phyloP scores from a whole-genome alignment of 805 yeast genomes.

The Metschnikowia hibisci region DNA sequence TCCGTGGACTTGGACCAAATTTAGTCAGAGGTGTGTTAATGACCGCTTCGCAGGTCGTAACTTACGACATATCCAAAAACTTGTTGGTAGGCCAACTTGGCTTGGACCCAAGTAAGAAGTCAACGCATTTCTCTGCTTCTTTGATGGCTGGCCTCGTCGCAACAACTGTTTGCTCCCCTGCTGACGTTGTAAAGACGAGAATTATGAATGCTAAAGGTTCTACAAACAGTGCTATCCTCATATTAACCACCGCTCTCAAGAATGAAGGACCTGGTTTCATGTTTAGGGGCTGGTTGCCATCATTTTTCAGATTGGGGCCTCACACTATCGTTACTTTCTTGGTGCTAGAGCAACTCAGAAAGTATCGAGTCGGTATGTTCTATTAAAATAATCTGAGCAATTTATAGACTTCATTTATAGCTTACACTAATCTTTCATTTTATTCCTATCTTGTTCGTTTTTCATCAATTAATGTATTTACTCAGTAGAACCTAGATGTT shows the following conservation, averaged over 20 bases:
- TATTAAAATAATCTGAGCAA: constrained; percentile 15
- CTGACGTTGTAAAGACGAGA: constrained; percentile 84
- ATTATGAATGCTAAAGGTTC: constrained; percentile 66
- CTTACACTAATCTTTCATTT: background rate
- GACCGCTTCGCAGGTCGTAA: constrained; percentile 90
- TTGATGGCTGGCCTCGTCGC: constrained; percentile 83
- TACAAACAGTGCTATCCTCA: constrained; percentile 44
- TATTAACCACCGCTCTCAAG: constrained; percentile 53
- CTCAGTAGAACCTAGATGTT: background rate
- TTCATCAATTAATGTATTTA: background rate
- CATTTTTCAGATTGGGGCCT: constrained; percentile 83
- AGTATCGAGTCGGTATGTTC: constrained; percentile 47
- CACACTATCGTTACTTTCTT: constrained; percentile 67
- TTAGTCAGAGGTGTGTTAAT: constrained; percentile 75
- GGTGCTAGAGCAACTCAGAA: constrained; percentile 64
- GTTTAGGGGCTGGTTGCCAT: constrained; percentile 90
- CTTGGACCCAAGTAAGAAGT: constrained; percentile 55
- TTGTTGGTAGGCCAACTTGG: constrained; percentile 47
- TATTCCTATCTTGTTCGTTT: background rate
- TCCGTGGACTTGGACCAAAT: constrained; percentile 76
- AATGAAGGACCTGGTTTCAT: constrained; percentile 73
- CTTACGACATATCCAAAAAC: constrained; percentile 72
- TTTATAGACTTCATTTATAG: background rate
- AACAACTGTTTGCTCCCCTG: constrained; percentile 89
- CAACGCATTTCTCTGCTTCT: constrained; percentile 77